Conservation (phyloP, 441 rosid genomes). For the Lepidium campestre region DNA sequence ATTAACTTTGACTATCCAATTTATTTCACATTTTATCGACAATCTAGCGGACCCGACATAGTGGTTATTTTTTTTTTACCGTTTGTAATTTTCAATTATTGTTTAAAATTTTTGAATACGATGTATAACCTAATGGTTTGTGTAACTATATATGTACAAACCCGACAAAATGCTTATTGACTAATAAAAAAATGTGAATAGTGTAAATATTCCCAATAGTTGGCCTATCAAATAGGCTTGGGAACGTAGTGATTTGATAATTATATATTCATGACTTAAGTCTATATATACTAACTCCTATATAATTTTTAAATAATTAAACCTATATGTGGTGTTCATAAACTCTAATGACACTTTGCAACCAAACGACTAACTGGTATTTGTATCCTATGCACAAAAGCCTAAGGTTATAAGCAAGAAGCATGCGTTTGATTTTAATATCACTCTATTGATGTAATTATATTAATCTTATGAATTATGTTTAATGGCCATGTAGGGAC, state of each 20-base stretch:
- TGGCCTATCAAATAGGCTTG: background rate
- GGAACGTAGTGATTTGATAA: background rate
- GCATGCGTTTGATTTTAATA: conserved; percentile 24
- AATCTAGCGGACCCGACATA: background rate
- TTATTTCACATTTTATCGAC: background rate
- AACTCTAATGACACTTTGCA: conserved; percentile 1
- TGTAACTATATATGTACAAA: too few species aligned
- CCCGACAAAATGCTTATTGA: too few species aligned
- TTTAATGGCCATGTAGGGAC: background rate
- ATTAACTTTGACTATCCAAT: background rate
- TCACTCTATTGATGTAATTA: background rate
- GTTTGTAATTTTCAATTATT: background rate
- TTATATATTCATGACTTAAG: background rate
- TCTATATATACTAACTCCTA: background rate
- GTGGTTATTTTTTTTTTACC: background rate
- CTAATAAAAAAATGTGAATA: too few species aligned
- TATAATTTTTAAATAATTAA: background rate
- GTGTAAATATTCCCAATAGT: background rate
- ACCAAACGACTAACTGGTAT: conserved; percentile 19
- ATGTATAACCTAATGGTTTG: too few species aligned
- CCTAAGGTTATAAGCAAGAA: conserved; percentile 10
- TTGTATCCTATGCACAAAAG: conserved; percentile 21
- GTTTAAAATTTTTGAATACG: too few species aligned
- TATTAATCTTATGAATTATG: background rate
- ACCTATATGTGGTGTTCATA: background rate